These are phyloP conservation scores for Russula sp. DNA, from an alignment of 768 basidiomycete genomes.

Conservation along the genomic window DNA sequence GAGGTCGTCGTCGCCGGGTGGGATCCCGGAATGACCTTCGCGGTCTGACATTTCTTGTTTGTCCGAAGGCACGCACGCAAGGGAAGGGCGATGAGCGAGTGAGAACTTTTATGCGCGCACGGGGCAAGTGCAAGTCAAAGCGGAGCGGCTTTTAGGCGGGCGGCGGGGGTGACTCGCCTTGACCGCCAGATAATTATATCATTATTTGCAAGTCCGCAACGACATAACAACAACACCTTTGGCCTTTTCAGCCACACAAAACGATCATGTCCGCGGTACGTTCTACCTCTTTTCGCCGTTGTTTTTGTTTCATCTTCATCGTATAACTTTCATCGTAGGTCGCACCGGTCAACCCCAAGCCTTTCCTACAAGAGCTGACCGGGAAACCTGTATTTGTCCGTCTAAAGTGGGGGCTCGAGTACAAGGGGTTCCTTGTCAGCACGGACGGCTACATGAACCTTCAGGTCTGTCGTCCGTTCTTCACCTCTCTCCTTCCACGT, in stretches of 20 bases:
- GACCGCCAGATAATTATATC: no score
- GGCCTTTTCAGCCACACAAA: not conserved
- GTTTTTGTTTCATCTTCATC: not conserved
- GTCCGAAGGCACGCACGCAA: not conserved
- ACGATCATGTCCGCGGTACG: slow-evolving; percentile 64
- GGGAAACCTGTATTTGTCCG: slow-evolving; percentile 94
- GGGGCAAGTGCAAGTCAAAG: not conserved
- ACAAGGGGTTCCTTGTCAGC: slow-evolving; percentile 98
- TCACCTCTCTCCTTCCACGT: not conserved
- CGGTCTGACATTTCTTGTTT: slow-evolving; percentile 73
- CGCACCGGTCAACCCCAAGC: slow-evolving; percentile 96
- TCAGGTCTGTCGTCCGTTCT: slow-evolving; percentile 52
- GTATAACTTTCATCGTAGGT: slow-evolving; percentile 40
- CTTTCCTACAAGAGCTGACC: slow-evolving; percentile 96
- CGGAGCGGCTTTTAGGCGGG: not conserved
- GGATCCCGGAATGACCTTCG: slow-evolving; percentile 64
- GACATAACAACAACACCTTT: slow-evolving; percentile 19
- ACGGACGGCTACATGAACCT: slow-evolving; percentile 99
- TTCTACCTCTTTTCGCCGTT: slow-evolving; percentile 22
- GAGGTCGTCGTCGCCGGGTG: slow-evolving; percentile 82
- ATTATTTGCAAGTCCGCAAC: slow-evolving; percentile 38
- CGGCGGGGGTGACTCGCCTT: not conserved
- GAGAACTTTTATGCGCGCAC: not conserved
- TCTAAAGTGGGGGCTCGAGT: slow-evolving; percentile 98
- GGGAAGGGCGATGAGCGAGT: not conserved